Base-by-base conservation (phyloP, 1,284 basidiomycete species). In the Stygiomarasmius scandens region DNA sequence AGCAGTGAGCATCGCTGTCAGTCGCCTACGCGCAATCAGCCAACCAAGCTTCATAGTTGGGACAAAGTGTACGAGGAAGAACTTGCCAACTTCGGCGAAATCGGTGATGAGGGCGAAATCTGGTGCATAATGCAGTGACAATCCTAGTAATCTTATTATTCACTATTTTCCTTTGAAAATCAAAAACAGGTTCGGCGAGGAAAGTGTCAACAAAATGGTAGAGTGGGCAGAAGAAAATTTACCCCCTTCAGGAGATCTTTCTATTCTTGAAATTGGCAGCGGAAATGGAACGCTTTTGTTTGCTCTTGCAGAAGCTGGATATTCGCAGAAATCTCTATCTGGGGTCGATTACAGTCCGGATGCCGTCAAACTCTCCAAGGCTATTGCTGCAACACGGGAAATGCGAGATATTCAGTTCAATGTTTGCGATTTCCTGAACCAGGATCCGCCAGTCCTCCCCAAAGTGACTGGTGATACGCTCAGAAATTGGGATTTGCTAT, bases 221-320 rank as follows among this genome's bases (percentile, higher is more conserved):
- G 76, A 84, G 22, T 92, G 90, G 89, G 73, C 75, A 0, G 57
- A 76, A 36, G 73, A 80, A 45, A 72, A 89, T 61, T 70, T 83
- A 24, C 81, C 86, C 11, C 70, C 79, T 0, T 64, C 73, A 2
- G 62, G 71, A 8, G 67, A 74, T 20, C 79, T 82, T 3, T 76
- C 68, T 19, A 77, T 89, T 27, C 78, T 93, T 43, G 91, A 93
- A 68, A 78, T 96, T 47, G 94, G 93, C 19, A 87, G 85, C 56
- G 93, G 93, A 1, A 96, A 96, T 64, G 94, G 93, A n/a, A 84
- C 88, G 6, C 75, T 96, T 11, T 79, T 94, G 4, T 89, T 95
- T 62, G 85, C 86, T 0, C 79, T 96, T 38, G 85, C 90, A 48
- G 86, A 82, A 0, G 86, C 87, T 46, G 32, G 45, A 1, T 92